These are phyloP conservation scores for Myxozyma neotropica DNA, from an alignment of 805 yeast genomes.

Conservation along the genomic window DNA sequence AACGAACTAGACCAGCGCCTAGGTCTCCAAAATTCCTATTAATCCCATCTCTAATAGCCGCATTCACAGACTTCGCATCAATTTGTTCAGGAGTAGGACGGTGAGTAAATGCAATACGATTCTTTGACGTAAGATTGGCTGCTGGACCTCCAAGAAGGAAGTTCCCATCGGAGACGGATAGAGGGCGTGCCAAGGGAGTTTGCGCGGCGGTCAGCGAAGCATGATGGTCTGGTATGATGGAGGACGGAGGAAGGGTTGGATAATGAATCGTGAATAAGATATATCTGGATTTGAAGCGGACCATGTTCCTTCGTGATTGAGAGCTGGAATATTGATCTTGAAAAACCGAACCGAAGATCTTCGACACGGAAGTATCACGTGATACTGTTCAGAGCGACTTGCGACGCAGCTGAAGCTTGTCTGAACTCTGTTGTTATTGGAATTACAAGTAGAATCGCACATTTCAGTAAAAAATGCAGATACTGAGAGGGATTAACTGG, in stretches of 20 bases:
- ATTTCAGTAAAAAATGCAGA: too few relatives aligned
- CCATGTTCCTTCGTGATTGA: too few relatives aligned
- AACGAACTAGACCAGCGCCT: constrained; percentile 67
- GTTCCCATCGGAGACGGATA: too few relatives aligned
- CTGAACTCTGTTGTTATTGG: too few relatives aligned
- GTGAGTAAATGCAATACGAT: constrained; percentile 14
- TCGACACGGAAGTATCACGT: not conserved
- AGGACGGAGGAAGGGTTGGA: constrained; percentile 46
- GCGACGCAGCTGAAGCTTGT: too few relatives aligned
- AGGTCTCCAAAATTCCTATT: constrained; percentile 74
- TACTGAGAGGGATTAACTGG: too few relatives aligned
- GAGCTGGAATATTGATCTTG: too few relatives aligned
- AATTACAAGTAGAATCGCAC: too few relatives aligned
- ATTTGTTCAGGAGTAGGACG: constrained; percentile 43
- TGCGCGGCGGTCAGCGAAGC: too few relatives aligned
- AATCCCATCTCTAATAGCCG: constrained; percentile 58
- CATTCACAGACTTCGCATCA: constrained; percentile 53
- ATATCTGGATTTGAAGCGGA: constrained; percentile 82
- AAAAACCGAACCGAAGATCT: not conserved
- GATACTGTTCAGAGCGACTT: not conserved
- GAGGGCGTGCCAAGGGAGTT: too few relatives aligned
- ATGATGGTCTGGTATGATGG: not conserved
- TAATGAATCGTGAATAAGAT: constrained; percentile 76
- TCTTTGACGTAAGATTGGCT: constrained; percentile 37
- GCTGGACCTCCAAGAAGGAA: not conserved